Evolutionary conservation across 225 moss, liverwort and hornwort species (phyloP), one percentile per base, ranked within the genome.

Genomic region (Lunularia cruciata): DNA sequence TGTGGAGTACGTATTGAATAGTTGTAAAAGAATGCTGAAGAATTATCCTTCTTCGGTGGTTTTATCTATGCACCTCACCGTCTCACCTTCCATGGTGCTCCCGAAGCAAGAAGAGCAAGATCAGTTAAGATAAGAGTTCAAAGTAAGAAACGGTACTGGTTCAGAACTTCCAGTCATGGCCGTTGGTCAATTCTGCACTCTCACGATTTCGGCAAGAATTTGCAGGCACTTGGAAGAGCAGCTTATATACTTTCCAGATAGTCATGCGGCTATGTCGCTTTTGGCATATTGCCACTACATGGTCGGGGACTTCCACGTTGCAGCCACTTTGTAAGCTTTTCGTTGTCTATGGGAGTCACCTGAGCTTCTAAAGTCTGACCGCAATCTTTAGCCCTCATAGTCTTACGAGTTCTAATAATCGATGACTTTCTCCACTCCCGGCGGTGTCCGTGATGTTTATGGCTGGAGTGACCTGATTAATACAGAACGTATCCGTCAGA

Each of bases 241-340:
- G 5, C 78, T 86, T 20, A 27, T 23, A 0, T 45, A 53, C 63
- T 95, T 85, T 25, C 88, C 85, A 28, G 45, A 76, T 0, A 90
- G 85, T 52, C 86, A 76, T 63, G 92, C 87, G 43, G 87, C 84
- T 34, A 53, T 83, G 2, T 95, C 95, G 0, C 60, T 90, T 28
- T 61, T 90, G 64, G 92, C 86, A 5, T 95, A 95, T n/a, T 95
- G 95, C 72, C 84, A 90, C 47, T 95, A 92, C 45, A 86, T 88
- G 86, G 70, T 86, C 1, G 70, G 77, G 58, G 85, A 90, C 51
- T 95, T 81, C 53, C 84, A 92, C 70, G 89, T 85, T 47, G 89
- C 95, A 6, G 45, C 83, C 27, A 84, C 85, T 62, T 81, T 84
- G 95, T 94, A 77, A 81, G 58, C 14, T 38, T 65, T 15, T 3